A percentile compares a stretch with the other conserved stretches of the same genome.
Evolutionary conservation across 2,329 filamentous ascomycete genomes (phyloP).

Genomic region (Cytospora chrysosperma): DNA sequence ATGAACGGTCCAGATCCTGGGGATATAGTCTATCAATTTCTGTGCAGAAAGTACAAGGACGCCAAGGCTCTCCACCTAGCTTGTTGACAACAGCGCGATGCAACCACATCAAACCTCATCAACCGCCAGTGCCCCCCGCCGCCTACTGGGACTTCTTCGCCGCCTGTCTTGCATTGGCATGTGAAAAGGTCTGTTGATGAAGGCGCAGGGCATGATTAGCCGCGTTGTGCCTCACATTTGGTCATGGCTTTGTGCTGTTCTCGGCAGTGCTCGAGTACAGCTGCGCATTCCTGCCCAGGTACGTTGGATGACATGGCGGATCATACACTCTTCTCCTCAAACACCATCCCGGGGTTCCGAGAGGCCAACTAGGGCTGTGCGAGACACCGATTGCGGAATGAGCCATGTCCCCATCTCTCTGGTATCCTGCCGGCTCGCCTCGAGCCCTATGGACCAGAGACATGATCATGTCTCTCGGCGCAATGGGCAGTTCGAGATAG

Average conservation of each 20-base stretch:
- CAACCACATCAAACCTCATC: not conserved
- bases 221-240: not conserved
- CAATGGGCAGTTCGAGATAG: not conserved
- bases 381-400: not conserved
- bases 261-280: not conserved
- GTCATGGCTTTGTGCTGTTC: not conserved
- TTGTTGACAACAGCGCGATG: not conserved
- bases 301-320: not conserved
- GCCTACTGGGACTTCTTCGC: not conserved
- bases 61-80: not conserved
- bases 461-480: not conserved
- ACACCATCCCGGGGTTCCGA: not conserved
- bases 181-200: not conserved
- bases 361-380: not conserved
- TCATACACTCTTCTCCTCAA: not conserved
- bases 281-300: not conserved
- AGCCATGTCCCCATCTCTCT: not conserved
- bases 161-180: not conserved
- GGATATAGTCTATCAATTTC: not conserved
- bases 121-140: not conserved
- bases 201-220: not conserved
- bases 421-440: not conserved
- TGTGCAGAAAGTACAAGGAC: not conserved
- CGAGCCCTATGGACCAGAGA: not conserved
- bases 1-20: not conserved